These are phyloP conservation scores for Pinus taeda DNA, from an alignment of 75 land plant species.

Conservation along the genomic window DNA sequence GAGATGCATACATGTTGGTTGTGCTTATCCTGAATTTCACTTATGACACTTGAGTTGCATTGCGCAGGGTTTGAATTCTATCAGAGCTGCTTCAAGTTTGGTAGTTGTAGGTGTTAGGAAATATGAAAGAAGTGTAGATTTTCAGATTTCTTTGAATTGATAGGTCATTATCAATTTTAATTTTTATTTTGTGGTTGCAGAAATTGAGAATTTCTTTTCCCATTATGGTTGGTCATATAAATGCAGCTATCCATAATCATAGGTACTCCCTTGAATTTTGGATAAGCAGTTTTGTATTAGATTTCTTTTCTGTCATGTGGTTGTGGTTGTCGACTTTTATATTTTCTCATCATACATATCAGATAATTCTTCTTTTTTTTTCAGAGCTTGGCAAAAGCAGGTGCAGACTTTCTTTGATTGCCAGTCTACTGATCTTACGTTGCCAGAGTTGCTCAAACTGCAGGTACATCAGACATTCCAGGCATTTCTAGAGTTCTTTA, in stretches of 20 bases:
- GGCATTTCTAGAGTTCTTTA: no score
- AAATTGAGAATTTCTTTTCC: constrained; percentile 12
- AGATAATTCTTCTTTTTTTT: neutral
- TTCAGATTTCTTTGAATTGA: no score
- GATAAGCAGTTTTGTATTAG: neutral
- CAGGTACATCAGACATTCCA: neutral
- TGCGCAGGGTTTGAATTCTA: no score
- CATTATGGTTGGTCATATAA: neutral
- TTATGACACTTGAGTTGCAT: no score
- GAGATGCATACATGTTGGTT: no score
- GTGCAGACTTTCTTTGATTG: neutral
- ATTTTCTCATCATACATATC: neutral
- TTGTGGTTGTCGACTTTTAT: neutral
- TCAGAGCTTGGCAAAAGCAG: constrained; percentile 8
- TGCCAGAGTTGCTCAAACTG: constrained; percentile 4
- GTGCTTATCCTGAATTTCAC: no score
- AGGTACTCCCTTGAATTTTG: constrained; percentile 5
- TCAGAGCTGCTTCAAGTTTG: no score
- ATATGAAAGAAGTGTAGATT: no score
- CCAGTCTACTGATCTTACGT: neutral
- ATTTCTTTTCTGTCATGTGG: no score
- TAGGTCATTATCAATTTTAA: no score
- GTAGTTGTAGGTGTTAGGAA: no score
- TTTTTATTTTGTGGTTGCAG: neutral
- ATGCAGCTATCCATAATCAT: neutral